Conservation (phyloP, 768 basidiomycete species). For the Candolleomyces aberdarensis region DNA sequence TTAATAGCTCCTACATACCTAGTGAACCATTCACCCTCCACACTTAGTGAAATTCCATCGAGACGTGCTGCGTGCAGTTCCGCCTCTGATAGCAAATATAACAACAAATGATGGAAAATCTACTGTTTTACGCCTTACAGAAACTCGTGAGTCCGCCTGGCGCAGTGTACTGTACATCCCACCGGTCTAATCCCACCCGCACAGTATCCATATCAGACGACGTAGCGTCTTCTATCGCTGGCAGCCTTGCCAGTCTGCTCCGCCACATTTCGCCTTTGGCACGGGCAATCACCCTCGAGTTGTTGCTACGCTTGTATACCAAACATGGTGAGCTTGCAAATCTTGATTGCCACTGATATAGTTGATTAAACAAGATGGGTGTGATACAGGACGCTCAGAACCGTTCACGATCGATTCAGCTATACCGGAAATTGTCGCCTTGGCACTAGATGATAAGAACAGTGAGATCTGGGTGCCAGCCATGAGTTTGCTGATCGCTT, state of each 20-base stretch:
- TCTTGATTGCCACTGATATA: no score
- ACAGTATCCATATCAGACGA: no score
- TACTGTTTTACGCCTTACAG: background rate
- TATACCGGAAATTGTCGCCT: background rate
- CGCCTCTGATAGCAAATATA: background rate
- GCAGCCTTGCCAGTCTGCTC: background rate
- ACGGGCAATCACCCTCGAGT: background rate
- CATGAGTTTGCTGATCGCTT: background rate
- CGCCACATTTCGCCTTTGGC: background rate
- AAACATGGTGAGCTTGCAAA: background rate
- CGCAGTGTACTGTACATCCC: no score
- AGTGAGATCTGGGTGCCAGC: background rate
- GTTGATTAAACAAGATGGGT: no score
- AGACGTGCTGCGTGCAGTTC: background rate
- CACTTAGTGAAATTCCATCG: background rate
- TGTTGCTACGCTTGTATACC: background rate
- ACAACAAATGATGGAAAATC: background rate
- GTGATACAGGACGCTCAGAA: background rate
- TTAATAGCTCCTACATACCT: no score
- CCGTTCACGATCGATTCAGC: background rate
- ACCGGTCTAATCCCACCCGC: no score
- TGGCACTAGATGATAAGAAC: background rate
- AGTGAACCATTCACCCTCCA: background rate
- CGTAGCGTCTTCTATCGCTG: background rate
- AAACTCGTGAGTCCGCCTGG: background rate